Conservation (phyloP, 2,329 filamentous ascomycete genomes). For the Curvularia spicifera region DNA sequence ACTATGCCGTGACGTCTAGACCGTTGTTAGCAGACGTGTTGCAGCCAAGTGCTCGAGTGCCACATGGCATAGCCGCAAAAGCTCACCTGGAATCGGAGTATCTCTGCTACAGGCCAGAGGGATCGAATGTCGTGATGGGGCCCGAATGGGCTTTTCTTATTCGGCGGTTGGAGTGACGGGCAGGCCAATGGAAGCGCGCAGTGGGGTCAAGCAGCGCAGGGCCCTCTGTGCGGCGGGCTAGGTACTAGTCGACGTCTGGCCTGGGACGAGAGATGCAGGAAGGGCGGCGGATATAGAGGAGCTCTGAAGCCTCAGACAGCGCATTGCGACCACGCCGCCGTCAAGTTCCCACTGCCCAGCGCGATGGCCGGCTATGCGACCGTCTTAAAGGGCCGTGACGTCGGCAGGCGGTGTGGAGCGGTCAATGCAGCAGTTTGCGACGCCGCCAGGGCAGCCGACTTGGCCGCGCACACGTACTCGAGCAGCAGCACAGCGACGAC, state of each 20-base stretch:
- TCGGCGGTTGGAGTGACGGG: conserved; percentile 33
- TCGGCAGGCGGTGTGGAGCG: conserved; percentile 49
- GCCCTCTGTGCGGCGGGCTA: conserved; percentile 37
- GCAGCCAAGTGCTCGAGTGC: conserved; percentile 16
- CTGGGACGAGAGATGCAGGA: conserved; percentile 38
- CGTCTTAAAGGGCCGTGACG: conserved; percentile 44
- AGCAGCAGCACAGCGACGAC: not conserved
- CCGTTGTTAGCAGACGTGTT: conserved; percentile 36
- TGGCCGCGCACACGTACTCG: conserved; percentile 25
- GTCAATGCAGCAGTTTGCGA: conserved; percentile 47
- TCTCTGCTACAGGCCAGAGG: conserved; percentile 42
- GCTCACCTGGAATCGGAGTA: conserved; percentile 35
- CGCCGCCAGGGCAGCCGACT: conserved; percentile 37
- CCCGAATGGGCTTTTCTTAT: conserved; percentile 38
- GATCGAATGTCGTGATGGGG: conserved; percentile 37
- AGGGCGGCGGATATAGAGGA: conserved; percentile 37
- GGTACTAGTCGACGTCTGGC: conserved; percentile 45
- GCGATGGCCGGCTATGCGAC: conserved; percentile 39
- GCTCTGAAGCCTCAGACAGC: conserved; percentile 43
- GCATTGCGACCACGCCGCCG: conserved; percentile 44
- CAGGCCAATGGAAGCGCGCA: conserved; percentile 45
- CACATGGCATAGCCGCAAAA: conserved; percentile 28
- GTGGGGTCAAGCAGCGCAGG: conserved; percentile 41
- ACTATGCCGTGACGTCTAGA: conserved; percentile 28
- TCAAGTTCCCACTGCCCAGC: conserved; percentile 28